Percentiles rank a stretch among this genome's conserved stretches.
Conservation (phyloP, 2,329 filamentous ascomycete genomes). For the Fusarium scirpi region DNA sequence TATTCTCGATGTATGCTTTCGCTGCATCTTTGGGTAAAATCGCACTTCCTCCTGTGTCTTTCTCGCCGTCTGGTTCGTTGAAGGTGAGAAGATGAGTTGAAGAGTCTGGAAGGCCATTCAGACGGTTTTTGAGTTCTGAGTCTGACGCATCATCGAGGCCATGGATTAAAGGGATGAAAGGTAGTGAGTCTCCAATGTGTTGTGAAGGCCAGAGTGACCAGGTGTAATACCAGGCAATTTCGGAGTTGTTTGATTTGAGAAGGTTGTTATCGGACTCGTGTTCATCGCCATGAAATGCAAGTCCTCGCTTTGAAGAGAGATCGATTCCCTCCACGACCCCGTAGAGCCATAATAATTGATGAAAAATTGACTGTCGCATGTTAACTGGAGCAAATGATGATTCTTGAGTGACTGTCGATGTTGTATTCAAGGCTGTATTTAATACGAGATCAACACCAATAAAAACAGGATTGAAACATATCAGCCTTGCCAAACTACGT, state of each 20-base stretch:
- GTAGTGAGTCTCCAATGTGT: constrained; percentile 43
- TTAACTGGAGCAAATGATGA: background rate
- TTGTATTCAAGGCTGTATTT: background rate
- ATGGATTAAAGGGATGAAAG: constrained; percentile 56
- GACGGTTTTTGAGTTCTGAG: constrained; percentile 41
- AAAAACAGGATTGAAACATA: constrained; percentile 31
- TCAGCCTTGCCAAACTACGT: constrained; percentile 1
- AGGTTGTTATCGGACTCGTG: constrained; percentile 51
- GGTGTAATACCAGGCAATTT: constrained; percentile 58
- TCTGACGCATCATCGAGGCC: constrained; percentile 51
- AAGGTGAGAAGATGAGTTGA: constrained; percentile 57
- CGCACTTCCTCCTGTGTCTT: constrained; percentile 54
- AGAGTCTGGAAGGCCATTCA: constrained; percentile 48
- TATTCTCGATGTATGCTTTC: constrained; percentile 52
- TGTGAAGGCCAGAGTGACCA: constrained; percentile 53
- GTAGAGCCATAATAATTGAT: constrained; percentile 6
- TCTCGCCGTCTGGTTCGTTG: constrained; percentile 58
- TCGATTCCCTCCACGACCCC: constrained; percentile 17
- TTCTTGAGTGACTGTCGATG: background rate
- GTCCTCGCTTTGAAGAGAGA: constrained; percentile 40
- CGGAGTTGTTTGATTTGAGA: constrained; percentile 52
- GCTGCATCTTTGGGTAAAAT: constrained; percentile 56
- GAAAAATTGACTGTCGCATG: constrained; percentile 20
- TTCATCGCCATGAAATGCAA: constrained; percentile 44
- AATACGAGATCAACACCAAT: background rate